A percentile compares a stretch with the other conserved stretches of the same genome.
These are phyloP conservation scores for Lichenothelia convexa DNA, from an alignment of 495 filamentous ascomycete genomes.

Conservation along the genomic window DNA sequence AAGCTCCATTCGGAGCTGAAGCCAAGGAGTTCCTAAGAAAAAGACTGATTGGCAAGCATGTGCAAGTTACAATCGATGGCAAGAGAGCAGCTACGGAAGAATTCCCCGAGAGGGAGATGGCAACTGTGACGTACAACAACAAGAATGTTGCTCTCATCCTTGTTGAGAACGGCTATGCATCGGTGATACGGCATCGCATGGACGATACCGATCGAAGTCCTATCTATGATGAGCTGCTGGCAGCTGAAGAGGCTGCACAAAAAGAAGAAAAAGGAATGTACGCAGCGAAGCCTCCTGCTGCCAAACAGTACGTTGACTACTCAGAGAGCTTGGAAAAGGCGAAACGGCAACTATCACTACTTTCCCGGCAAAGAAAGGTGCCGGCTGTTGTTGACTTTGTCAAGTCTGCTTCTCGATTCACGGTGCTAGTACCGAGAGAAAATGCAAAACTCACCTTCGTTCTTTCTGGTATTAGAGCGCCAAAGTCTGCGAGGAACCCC, in stretches of 20 bases:
- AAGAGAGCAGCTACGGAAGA: conserved; percentile 78
- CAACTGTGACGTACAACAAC: conserved; percentile 61
- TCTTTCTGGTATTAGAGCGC: conserved; percentile 84
- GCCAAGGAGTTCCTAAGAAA: conserved; percentile 94
- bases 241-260: conserved; percentile 70
- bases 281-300: conserved; percentile 64
- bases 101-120: conserved; percentile 87
- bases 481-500: conserved; percentile 62
- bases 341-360: conserved; percentile 70
- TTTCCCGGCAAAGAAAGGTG: conserved; percentile 80
- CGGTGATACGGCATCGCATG: conserved; percentile 81
- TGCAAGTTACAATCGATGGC: conserved; percentile 71
- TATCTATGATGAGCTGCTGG: conserved; percentile 82
- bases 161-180: conserved; percentile 80
- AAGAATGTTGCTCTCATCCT: conserved; percentile 74
- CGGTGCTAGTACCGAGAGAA: conserved; percentile 77
- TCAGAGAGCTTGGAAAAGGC: conserved; percentile 88
- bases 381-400: conserved; percentile 93
- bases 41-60: conserved; percentile 87
- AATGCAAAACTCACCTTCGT: conserved; percentile 91
- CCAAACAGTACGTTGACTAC: conserved; percentile 67
- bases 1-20: conserved; percentile 74
- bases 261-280: conserved; percentile 87
- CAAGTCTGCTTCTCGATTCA: conserved; percentile 89
- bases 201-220: conserved; percentile 84